phyloP scores from a whole-genome alignment of 352 stramenopile genomes.

The Globisporangium okanoganense region DNA sequence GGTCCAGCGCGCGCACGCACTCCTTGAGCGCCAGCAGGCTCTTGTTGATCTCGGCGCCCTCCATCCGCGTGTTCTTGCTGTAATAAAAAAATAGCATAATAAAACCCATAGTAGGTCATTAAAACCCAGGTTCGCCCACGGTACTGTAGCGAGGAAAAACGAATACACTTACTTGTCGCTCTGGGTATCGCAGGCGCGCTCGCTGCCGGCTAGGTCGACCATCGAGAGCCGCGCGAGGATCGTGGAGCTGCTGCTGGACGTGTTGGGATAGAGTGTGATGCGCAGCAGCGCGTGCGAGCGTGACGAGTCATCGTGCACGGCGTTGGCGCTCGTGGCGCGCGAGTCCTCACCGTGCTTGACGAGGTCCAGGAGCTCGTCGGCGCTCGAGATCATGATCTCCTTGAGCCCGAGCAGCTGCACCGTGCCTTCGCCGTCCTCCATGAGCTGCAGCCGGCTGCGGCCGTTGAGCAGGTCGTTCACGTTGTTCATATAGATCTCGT shows the following conservation, averaged over 20 bases:
- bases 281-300: conserved; percentile 88
- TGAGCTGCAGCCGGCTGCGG: conserved; percentile 83
- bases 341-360: conserved; percentile 78
- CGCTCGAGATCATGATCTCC: conserved; percentile 69
- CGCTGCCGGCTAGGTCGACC: conserved; percentile 94
- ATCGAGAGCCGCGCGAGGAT: conserved; percentile 51
- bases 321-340: conserved; percentile 91
- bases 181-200: conserved; percentile 93
- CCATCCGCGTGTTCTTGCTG: conserved; percentile 87
- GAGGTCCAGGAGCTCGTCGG: conserved; percentile 87
- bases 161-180: conserved; percentile 44
- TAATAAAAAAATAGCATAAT: conserved; percentile 5
- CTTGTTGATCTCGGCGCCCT: conserved; percentile 98
- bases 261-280: conserved; percentile 41
- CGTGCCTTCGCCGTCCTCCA: conserved; percentile 91
- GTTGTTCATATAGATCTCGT: conserved; percentile 97
- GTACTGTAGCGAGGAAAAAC: neutral
- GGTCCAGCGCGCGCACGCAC: conserved; percentile 94
- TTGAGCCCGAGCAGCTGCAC: conserved; percentile 92
- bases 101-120: neutral
- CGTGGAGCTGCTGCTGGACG: neutral
- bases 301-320: conserved; percentile 75
- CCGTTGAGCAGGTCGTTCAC: conserved; percentile 93
- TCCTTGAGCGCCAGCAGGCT: conserved; percentile 96
- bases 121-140: neutral